Base-by-base conservation (phyloP, 2,329 filamentous ascomycete genomes). In the Apiospora malaysiana region DNA sequence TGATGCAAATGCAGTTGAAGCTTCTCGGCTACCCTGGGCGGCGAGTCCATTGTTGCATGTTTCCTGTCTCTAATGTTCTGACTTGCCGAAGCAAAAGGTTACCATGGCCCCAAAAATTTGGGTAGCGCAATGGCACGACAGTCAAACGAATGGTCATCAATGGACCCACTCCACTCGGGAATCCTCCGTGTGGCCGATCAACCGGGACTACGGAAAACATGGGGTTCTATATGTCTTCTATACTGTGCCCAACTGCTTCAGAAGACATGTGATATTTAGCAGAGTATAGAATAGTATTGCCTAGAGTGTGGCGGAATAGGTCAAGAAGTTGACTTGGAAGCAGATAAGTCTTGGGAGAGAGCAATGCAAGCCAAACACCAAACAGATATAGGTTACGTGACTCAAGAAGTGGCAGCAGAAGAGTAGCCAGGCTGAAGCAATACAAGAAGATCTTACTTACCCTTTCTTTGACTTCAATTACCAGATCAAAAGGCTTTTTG, bases 161-260 rank as follows among this genome's bases (percentile, higher is more conserved):
- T 63, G 32, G 56, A 40, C 56, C 56, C 56, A 63, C 56, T 40
- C 56, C 56, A 63, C 56, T 40, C 18, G 40, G 56, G 56, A 63
- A 63, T 63, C 56, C 56, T 63, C 56, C 56, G 56, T 18, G 56
- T 40, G 56, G 56, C 32, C 56, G 51, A 59, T 59, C 51, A 56
- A 56, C 51, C 51, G 51, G 27, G 51, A 59, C 51, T 37, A 59
- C 78, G 72, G 71, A 77, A 75, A 76, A 74, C 73, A 79, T 75
- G 78, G 80, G 80, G 79, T 82, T 82, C 74, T 76, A 76, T 16
- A 45, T 45, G 42, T 14, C 42, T 45, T 45, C 42, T 9, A 25
- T 51, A n/a, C 10, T 18, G 5, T 51, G n/a, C 16, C 23, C 23
- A 18, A 23, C 49, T 12, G n/a, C 10, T 27, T 23, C 6, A 3